These are phyloP conservation scores for Lichtheimia ramosa DNA, from an alignment of 371 early-diverging fungal genomes.

Conservation along the genomic window DNA sequence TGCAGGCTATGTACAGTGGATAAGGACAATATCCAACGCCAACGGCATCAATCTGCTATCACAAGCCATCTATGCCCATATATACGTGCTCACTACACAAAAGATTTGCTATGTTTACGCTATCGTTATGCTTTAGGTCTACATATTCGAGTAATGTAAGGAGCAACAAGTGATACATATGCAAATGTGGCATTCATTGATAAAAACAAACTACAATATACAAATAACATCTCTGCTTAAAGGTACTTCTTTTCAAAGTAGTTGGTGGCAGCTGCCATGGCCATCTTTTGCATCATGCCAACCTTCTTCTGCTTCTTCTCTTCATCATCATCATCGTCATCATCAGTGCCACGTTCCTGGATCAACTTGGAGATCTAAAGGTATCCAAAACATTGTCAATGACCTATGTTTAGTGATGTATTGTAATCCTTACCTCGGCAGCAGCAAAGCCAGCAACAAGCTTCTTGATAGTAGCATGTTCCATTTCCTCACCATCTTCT, in stretches of 20 bases:
- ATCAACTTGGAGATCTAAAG: constrained; percentile 33
- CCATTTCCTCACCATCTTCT: constrained; percentile 34
- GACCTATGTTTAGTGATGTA: too few species aligned
- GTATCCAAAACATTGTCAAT: neutral
- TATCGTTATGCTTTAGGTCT: too few species aligned
- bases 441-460: constrained; percentile 54
- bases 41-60: too few species aligned
- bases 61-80: too few species aligned
- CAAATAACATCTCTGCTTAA: neutral
- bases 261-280: constrained; percentile 15
- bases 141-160: too few species aligned
- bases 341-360: constrained; percentile 25
- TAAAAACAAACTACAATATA: neutral
- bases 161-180: too few species aligned
- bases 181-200: neutral
- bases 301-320: constrained; percentile 13
- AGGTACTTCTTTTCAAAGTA: constrained; percentile 18
- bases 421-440: constrained; percentile 30
- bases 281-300: constrained; percentile 17
- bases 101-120: too few species aligned
- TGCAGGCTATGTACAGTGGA: too few species aligned
- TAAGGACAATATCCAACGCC: too few species aligned
- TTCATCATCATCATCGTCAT: constrained; percentile 19
- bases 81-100: too few species aligned
- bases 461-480: constrained; percentile 48